Evolutionary conservation across 305 asterid species (phyloP).

Genomic region (Solanum hybrid): DNA sequence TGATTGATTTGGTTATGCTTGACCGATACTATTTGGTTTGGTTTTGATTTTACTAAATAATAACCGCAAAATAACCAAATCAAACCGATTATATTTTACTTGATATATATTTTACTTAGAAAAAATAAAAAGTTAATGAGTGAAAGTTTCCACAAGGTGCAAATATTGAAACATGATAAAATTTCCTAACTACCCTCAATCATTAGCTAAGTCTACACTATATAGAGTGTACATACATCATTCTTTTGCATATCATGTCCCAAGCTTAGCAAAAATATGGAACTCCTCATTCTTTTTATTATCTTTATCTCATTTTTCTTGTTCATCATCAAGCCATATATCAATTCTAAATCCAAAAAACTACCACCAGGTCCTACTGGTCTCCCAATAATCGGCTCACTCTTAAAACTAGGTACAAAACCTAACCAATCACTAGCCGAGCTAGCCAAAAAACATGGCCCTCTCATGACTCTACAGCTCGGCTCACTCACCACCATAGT

Average conservation of each 20-base stretch:
- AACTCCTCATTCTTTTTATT: not conserved
- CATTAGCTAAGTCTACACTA: not conserved
- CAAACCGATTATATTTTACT: not conserved
- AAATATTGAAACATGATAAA: not conserved
- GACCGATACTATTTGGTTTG: too few relatives aligned
- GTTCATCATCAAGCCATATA: not conserved
- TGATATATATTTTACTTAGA: not conserved
- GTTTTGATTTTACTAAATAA: not conserved
- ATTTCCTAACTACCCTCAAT: not conserved
- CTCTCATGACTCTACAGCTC: slow-evolving; percentile 13
- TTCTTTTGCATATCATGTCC: not conserved
- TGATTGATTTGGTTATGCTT: too few relatives aligned
- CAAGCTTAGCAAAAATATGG: not conserved
- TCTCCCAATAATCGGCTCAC: slow-evolving; percentile 16
- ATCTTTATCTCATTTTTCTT: not conserved
- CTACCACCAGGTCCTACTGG: slow-evolving; percentile 19
- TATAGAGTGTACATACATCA: not conserved
- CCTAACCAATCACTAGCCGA: slow-evolving; percentile 13
- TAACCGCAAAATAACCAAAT: too few relatives aligned
- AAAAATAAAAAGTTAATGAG: not conserved
- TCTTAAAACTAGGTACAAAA: not conserved
- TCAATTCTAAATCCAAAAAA: not conserved
- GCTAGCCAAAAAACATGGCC: slow-evolving; percentile 13
- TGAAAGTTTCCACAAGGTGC: not conserved
- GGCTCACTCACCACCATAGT: slow-evolving; percentile 12